Conservation (phyloP, 805 yeast species). For the Suhomyces emberorum region DNA sequence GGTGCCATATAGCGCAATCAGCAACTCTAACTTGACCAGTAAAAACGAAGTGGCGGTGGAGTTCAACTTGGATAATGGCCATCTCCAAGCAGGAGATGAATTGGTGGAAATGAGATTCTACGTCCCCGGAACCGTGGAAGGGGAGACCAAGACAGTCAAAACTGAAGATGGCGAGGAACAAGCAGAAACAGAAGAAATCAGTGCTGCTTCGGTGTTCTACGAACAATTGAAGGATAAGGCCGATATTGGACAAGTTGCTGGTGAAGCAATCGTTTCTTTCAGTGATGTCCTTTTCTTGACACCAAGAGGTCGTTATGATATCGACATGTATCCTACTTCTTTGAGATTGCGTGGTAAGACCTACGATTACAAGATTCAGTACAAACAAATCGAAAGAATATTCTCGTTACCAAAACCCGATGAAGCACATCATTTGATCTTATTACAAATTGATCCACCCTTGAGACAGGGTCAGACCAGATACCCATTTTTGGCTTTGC, state of each 20-base stretch:
- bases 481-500: constrained; percentile 87
- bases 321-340: constrained; percentile 85
- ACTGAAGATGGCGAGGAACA: constrained; percentile 21
- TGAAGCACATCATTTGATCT: constrained; percentile 82
- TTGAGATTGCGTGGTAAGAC: constrained; percentile 95
- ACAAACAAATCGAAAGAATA: constrained; percentile 82
- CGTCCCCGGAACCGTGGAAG: constrained; percentile 80
- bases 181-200: constrained; percentile 39
- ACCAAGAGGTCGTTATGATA: constrained; percentile 98
- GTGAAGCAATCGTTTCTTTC: constrained; percentile 92
- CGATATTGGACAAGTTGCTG: constrained; percentile 89
- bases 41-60: constrained; percentile 93
- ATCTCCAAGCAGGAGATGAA: constrained; percentile 85
- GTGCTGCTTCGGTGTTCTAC: constrained; percentile 81
- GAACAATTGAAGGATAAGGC: constrained; percentile 92
- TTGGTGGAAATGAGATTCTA: constrained; percentile 91
- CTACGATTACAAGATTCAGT: constrained; percentile 93
- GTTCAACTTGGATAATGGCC: constrained; percentile 57
- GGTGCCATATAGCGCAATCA: constrained; percentile 75
- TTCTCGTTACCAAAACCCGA: constrained; percentile 94
- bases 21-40: constrained; percentile 85
- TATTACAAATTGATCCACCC: constrained; percentile 94
- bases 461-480: constrained; percentile 97
- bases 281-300: constrained; percentile 88
- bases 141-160: constrained; percentile 33